A percentile compares a stretch with the other conserved stretches of the same genome.
These are phyloP conservation scores for Ploettnerulaceae sp. DNA, from an alignment of 2,329 filamentous ascomycete species.

Conservation along the genomic window DNA sequence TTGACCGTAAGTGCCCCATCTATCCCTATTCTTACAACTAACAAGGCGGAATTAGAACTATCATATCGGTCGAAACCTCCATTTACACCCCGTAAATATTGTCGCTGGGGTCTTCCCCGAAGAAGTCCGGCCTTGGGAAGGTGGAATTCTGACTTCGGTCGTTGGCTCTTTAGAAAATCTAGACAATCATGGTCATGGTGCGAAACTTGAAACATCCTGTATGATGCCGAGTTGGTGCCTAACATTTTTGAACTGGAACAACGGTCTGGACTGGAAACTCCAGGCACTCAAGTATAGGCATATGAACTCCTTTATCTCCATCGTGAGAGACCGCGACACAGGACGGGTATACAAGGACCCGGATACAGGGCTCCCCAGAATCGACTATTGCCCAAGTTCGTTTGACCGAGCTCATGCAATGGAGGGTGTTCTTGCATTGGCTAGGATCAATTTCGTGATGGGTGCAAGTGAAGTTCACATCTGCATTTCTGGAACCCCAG, in stretches of 20 bases:
- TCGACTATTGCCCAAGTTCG: constrained; percentile 64
- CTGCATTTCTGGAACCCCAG: constrained; percentile 53
- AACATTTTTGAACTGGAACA: constrained; percentile 59
- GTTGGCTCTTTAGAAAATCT: constrained; percentile 73
- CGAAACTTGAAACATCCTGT: constrained; percentile 69
- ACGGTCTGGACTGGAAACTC: constrained; percentile 67
- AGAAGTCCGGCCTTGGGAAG: constrained; percentile 61
- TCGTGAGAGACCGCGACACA: constrained; percentile 68
- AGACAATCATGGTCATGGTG: constrained; percentile 72
- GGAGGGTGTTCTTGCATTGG: constrained; percentile 63
- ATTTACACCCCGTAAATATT: constrained; percentile 67
- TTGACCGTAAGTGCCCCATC: constrained; percentile 46
- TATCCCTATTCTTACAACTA: background rate
- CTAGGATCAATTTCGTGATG: constrained; percentile 70
- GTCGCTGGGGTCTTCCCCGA: constrained; percentile 59
- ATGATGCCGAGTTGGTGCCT: constrained; percentile 66
- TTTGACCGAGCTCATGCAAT: constrained; percentile 68
- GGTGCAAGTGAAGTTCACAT: constrained; percentile 74
- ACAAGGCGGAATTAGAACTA: constrained; percentile 46
- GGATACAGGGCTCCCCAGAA: constrained; percentile 53
- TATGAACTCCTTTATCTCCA: constrained; percentile 64
- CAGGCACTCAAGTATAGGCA: constrained; percentile 60
- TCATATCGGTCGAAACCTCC: constrained; percentile 75
- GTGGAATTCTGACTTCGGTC: constrained; percentile 69
- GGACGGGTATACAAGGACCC: constrained; percentile 71